A percentile compares a stretch with the other conserved stretches of the same genome.
These are phyloP conservation scores for Cudoniella acicularis DNA, from an alignment of 495 filamentous ascomycete species.

Conservation along the genomic window DNA sequence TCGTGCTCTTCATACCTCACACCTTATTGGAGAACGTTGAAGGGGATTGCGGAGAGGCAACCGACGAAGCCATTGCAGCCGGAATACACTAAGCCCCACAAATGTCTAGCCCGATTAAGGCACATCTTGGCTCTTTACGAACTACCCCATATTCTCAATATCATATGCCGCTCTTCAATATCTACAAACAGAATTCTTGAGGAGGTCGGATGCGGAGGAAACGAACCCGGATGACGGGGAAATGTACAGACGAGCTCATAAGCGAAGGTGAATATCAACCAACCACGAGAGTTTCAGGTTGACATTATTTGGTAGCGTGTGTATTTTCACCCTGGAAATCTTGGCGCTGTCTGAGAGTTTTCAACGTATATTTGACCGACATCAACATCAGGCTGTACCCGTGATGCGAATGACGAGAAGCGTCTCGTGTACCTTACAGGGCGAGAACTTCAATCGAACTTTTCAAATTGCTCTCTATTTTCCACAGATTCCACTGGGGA, in stretches of 20 bases:
- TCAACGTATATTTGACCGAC: neutral
- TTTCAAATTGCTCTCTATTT: no score
- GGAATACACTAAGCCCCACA: conserved; percentile 9
- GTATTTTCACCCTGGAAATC: neutral
- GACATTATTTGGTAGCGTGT: neutral
- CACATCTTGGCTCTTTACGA: neutral
- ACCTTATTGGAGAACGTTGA: neutral
- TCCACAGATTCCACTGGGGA: no score
- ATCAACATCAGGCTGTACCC: neutral
- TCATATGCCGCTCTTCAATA: neutral
- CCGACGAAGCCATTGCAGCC: conserved; percentile 24
- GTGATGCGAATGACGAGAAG: neutral
- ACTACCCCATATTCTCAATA: neutral
- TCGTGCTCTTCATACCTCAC: neutral
- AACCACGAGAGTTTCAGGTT: neutral
- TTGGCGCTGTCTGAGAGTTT: neutral
- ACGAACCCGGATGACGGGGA: neutral
- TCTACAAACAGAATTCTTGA: conserved; percentile 1
- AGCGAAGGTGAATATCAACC: neutral
- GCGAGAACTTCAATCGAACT: neutral
- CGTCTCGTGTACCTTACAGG: neutral
- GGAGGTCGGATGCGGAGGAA: neutral
- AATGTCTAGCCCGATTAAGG: conserved; percentile 6
- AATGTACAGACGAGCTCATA: neutral
- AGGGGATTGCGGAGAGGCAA: conserved; percentile 25